Evolutionary conservation across 192 early-diverging fungal genomes (phyloP), one percentile per base, ranked within the genome.

Genomic region (Geranomyces michiganensis): DNA sequence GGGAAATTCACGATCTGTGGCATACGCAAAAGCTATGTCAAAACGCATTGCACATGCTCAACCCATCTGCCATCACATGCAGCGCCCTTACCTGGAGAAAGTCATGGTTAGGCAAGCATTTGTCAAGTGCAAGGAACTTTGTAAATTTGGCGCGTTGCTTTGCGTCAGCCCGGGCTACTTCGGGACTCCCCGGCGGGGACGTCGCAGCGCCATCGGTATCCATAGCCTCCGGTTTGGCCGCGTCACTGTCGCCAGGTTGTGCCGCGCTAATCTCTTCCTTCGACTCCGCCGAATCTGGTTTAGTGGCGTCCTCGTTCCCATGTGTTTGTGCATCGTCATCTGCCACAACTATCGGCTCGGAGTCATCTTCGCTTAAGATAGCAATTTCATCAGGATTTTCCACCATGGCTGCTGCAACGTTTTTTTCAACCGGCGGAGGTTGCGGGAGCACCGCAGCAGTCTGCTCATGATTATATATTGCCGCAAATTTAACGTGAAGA

Each of bases 81-180:
- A 15, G 51, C 15, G 58, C 8, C 13, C 33, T 74, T 41, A 95
- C 87, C 78, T 97, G 92, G 30, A 99, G 75, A 71, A 94, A 97
- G 41, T 92, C 80, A 0, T 92, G 82, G 5, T 80, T 61, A 1
- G 89, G 90, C 24, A 92, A 55, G 62, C 97, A 99, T 62, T 98
- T 98, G 80, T 99, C 97, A n/a, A 99, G 79, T 2, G 94, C 88
- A 46, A 98, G 68, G 77, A 99, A 99, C 33, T 83, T 75, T 1
- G 97, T 99, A 33, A 45, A 59, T 30, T 19, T 62, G 24, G 59
- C 70, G 9, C 49, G 29, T 67, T 41, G 32, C 27, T 60, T 32
- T 7, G 58, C 27, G 24, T 53, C 51, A 26, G 17, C 24, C 51
- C 7, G 51, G 7, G 24, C 19, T 8, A n/a, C 15, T 7, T 53